These are phyloP conservation scores for Guillardia theta DNA, from an alignment of 78 protist genomes.

Conservation along the genomic window DNA sequence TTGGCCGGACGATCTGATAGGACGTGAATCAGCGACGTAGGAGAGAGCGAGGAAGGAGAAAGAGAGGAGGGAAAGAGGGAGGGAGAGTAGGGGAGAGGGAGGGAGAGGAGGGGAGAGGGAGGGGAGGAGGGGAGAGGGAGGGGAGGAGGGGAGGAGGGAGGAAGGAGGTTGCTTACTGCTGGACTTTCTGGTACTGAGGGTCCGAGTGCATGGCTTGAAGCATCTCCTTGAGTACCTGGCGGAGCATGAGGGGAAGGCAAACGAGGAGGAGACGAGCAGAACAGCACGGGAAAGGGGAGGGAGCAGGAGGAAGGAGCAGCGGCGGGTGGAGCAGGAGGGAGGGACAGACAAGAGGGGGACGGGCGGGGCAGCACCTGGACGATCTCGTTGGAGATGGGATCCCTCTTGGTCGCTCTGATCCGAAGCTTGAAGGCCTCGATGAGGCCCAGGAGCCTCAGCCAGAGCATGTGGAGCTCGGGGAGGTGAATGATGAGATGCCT, in stretches of 20 bases:
- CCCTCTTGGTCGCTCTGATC: neutral
- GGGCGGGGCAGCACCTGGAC: neutral
- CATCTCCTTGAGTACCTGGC: neutral
- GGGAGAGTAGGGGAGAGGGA: neutral
- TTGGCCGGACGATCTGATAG: neutral
- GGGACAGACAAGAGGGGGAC: neutral
- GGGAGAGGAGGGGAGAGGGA: neutral
- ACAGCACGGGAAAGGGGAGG: neutral
- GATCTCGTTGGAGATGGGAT: neutral
- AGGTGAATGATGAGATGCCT: neutral
- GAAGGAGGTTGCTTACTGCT: neutral
- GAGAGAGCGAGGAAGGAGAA: neutral
- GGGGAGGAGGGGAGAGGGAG: neutral
- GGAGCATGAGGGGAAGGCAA: neutral
- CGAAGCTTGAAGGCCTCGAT: neutral
- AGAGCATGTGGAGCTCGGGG: conserved; percentile 27
- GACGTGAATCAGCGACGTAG: neutral
- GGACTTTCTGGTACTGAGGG: neutral
- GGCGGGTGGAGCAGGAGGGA: neutral
- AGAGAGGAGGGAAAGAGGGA: neutral
- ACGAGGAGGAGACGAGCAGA: neutral
- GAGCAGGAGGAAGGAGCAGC: neutral
- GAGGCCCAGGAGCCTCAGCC: conserved; percentile 8
- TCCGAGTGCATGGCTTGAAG: neutral
- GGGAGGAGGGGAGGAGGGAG: neutral